phyloP scores from a whole-genome alignment of 306 rosid species.

The Clitoria ternatea region DNA sequence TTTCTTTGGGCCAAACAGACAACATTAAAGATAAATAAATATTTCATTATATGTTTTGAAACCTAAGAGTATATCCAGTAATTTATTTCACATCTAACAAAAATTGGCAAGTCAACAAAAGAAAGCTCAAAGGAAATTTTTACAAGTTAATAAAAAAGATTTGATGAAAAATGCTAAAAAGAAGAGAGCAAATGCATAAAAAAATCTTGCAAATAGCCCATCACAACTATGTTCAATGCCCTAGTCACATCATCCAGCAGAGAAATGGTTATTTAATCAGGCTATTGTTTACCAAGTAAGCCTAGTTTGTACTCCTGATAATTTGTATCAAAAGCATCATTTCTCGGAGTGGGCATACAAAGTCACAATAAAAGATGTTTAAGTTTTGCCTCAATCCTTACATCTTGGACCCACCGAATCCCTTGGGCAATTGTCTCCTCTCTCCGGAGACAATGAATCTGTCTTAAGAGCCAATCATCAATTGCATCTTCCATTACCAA shows the following conservation, averaged over 20 bases:
- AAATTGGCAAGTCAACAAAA: background rate
- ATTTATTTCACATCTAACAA: background rate
- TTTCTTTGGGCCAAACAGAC: background rate
- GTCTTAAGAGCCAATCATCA: constrained; percentile 90
- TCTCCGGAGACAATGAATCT: constrained; percentile 80
- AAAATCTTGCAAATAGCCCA: no score
- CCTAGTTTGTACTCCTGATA: background rate
- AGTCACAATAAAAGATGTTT: constrained; percentile 12
- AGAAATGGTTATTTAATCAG: background rate
- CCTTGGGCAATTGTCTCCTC: constrained; percentile 77
- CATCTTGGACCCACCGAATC: constrained; percentile 93
- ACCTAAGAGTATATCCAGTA: no score
- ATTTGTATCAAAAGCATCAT: constrained; percentile 22
- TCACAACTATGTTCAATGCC: background rate
- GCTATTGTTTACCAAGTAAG: background rate
- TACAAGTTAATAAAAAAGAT: background rate
- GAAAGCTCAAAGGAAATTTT: background rate
- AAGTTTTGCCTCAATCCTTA: constrained; percentile 45
- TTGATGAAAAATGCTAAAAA: background rate
- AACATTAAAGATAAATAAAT: background rate
- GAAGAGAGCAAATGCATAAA: background rate
- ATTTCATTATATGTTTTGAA: no score
- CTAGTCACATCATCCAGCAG: background rate
- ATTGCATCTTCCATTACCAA: constrained; percentile 93
- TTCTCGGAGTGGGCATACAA: constrained; percentile 17